A percentile compares a stretch with the other conserved stretches of the same genome.
phyloP scores from a whole-genome alignment of 169 alveolate species.

The Cystoisospora suis region DNA sequence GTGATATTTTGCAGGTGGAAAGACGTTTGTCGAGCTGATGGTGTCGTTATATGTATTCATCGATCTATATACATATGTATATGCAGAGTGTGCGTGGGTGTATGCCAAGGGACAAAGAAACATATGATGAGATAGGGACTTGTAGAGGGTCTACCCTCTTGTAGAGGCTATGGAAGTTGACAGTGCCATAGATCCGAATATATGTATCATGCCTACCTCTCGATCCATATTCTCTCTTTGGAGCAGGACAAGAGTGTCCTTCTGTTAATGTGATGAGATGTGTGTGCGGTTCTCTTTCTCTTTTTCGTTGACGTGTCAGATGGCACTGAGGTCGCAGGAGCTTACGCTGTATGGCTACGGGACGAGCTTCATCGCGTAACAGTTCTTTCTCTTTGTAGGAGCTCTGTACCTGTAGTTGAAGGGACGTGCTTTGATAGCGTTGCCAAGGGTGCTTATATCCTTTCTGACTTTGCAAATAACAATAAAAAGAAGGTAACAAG shows the following conservation, averaged over 20 bases:
- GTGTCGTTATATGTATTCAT: neutral
- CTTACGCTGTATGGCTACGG: conserved; percentile 63
- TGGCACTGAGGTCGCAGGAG: conserved; percentile 68
- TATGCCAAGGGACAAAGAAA: too few relatives aligned
- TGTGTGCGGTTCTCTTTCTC: neutral
- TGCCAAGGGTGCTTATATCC: conserved; percentile 77
- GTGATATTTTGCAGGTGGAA: too few relatives aligned
- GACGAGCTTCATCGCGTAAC: conserved; percentile 45
- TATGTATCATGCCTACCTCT: too few relatives aligned
- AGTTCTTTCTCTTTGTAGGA: conserved; percentile 64
- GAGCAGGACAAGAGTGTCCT: too few relatives aligned
- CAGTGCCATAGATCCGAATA: too few relatives aligned
- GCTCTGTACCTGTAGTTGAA: conserved; percentile 71
- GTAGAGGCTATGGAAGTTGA: too few relatives aligned
- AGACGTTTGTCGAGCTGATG: too few relatives aligned
- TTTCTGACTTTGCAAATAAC: conserved; percentile 67
- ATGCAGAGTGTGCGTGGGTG: neutral
- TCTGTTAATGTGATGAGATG: neutral
- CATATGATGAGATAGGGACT: too few relatives aligned
- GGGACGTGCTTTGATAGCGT: conserved; percentile 72
- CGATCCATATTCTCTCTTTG: too few relatives aligned
- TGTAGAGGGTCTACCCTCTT: too few relatives aligned
- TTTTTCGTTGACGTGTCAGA: conserved; percentile 8
- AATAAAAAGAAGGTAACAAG: conserved; percentile 48
- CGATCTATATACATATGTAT: too few relatives aligned